Percentiles rank a stretch among this genome's conserved stretches.
Conservation (phyloP, 257 asterid species). For the Solanum megistacrolobum region DNA sequence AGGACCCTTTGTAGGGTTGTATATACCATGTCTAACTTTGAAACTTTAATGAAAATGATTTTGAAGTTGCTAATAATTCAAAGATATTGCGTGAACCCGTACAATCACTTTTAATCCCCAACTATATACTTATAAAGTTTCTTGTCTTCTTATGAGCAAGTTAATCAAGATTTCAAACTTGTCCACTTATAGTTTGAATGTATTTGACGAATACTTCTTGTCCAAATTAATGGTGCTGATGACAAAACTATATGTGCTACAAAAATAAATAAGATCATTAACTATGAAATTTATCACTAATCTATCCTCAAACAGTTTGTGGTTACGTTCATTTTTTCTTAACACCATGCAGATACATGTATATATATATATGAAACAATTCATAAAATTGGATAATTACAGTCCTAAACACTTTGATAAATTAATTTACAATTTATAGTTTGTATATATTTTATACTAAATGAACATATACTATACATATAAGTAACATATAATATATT, state of each 20-base stretch:
- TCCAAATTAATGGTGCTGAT: background rate
- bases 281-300: background rate
- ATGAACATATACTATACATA: background rate
- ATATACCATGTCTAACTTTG: background rate
- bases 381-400: too few relatives aligned
- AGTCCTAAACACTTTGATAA: too few relatives aligned
- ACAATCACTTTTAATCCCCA: background rate
- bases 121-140: background rate
- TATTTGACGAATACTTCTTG: background rate
- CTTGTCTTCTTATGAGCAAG: background rate
- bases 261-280: background rate
- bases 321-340: too few relatives aligned
- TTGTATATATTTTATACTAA: background rate
- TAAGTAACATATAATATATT: background rate
- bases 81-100: constrained; percentile 16
- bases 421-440: background rate
- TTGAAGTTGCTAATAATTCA: background rate
- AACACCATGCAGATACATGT: too few relatives aligned
- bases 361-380: too few relatives aligned
- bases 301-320: background rate
- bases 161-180: background rate
- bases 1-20: background rate
- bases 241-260: background rate
- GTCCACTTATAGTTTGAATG: background rate
- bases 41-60: background rate